These are phyloP conservation scores for Carex parvula DNA, from an alignment of 176 grass and related monocot species.

Conservation along the genomic window DNA sequence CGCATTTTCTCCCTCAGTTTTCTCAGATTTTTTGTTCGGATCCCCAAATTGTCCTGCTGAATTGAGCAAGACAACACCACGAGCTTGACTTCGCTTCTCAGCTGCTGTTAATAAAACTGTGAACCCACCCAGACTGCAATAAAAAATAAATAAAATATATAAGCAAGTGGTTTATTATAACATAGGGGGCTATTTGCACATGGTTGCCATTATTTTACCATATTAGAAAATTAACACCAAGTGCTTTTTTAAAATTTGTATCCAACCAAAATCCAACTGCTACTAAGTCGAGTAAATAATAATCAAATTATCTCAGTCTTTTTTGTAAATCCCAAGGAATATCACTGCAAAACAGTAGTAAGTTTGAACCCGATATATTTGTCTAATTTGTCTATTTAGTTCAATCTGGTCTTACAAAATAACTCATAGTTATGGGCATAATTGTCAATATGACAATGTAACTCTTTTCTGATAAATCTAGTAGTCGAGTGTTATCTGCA, in stretches of 20 bases:
- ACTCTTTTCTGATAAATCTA: neutral
- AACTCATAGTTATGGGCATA: neutral
- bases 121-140: conserved; percentile 71
- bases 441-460: neutral
- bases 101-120: conserved; percentile 73
- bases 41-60: conserved; percentile 87
- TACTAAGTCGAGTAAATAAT: neutral
- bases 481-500: neutral
- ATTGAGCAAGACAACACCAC: conserved; percentile 79
- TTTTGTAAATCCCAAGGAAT: neutral
- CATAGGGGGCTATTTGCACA: neutral
- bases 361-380: neutral
- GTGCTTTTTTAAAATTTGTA: neutral
- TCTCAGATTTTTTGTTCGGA: conserved; percentile 35
- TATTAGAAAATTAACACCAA: neutral
- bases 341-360: neutral
- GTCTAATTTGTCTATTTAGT: neutral
- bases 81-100: conserved; percentile 48
- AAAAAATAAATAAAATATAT: neutral
- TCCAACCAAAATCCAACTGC: neutral
- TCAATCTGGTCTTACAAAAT: neutral
- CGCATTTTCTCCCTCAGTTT: conserved; percentile 23
- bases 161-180: neutral
- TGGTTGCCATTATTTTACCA: neutral
- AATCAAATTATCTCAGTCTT: neutral